Percentiles rank a stretch among this genome's conserved stretches.
These are phyloP conservation scores for Ambrosiella beaveri DNA, from an alignment of 2,329 filamentous ascomycete genomes.

Conservation along the genomic window DNA sequence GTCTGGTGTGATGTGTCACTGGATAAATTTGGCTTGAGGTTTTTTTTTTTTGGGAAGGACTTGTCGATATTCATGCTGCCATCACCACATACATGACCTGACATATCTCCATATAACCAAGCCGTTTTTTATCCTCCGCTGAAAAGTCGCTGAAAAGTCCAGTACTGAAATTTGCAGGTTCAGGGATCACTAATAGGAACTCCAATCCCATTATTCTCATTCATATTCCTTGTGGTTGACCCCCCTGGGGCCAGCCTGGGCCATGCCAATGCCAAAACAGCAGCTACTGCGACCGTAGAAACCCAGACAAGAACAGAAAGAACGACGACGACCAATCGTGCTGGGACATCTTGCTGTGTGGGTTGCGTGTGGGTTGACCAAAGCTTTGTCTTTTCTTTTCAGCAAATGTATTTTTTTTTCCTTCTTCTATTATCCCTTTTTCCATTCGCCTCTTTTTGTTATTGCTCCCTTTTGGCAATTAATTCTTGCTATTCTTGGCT, in stretches of 20 bases:
- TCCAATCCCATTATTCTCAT: neutral
- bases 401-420: conserved; percentile 2
- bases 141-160: neutral
- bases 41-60: too few species aligned
- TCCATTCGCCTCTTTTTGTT: neutral
- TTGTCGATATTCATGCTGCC: too few species aligned
- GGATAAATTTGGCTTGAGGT: too few species aligned
- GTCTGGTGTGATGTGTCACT: too few species aligned
- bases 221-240: neutral
- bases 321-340: neutral
- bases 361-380: neutral
- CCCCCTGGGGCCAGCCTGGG: neutral
- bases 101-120: too few species aligned
- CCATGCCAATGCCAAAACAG: conserved; percentile 1
- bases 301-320: too few species aligned
- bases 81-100: too few species aligned
- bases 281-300: neutral
- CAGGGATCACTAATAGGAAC: neutral
- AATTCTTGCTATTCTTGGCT: conserved; percentile 1
- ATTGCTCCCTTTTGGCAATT: neutral
- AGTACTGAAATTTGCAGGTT: conserved; percentile 1
- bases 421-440: conserved; percentile 8
- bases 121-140: too few species aligned
- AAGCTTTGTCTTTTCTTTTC: conserved; percentile 4
- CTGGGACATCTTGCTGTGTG: conserved; percentile 2